Conservation (phyloP, 306 rosid species). For the Malus orientalis region DNA sequence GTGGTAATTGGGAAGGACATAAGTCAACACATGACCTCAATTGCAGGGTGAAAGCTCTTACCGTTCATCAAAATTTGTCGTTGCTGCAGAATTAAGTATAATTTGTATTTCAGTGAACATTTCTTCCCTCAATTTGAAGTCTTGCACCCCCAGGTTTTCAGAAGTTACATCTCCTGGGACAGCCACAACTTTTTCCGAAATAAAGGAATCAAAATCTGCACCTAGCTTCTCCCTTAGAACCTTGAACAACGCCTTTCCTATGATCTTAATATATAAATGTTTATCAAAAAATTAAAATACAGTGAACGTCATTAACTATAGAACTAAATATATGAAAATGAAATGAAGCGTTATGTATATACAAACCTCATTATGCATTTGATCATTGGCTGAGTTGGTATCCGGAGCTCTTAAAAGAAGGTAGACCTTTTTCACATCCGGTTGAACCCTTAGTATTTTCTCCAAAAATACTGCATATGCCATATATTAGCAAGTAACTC, state of each 20-base stretch:
- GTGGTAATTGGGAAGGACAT: background rate
- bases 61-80: conserved; percentile 32
- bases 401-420: conserved; percentile 22
- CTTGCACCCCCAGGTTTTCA: conserved; percentile 19
- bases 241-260: conserved; percentile 5
- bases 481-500: background rate
- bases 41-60: background rate
- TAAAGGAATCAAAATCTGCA: conserved; percentile 7
- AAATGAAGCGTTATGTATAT: background rate
- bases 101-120: conserved; percentile 12
- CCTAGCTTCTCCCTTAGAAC: background rate
- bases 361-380: conserved; percentile 13
- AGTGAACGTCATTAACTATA: no score
- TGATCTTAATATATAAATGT: background rate
- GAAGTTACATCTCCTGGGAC: conserved; percentile 23
- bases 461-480: conserved; percentile 20
- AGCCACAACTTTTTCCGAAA: conserved; percentile 17
- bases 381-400: background rate
- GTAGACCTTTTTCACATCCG: conserved; percentile 16
- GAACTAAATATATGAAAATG: background rate
- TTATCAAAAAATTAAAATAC: background rate
- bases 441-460: conserved; percentile 16
- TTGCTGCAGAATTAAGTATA: conserved; percentile 21
- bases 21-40: background rate
- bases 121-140: background rate